Evolutionary conservation across 2,329 filamentous ascomycete species (phyloP).

Genomic region (Penicillium sp.): DNA sequence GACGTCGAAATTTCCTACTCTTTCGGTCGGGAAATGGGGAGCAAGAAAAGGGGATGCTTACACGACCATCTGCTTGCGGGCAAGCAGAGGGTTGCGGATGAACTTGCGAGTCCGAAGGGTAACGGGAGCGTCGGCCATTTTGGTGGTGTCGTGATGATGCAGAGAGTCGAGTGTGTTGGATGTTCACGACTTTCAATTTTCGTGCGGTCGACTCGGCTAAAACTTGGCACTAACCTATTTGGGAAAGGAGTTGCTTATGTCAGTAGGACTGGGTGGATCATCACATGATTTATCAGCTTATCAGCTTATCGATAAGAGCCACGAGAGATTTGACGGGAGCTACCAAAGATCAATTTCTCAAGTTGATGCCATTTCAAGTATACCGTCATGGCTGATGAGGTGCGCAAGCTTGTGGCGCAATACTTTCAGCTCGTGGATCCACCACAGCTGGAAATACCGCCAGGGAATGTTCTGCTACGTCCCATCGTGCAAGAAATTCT

Average conservation of each 20-base stretch:
- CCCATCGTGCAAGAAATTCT: constrained; percentile 70
- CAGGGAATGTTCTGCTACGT: constrained; percentile 62
- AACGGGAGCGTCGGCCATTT: constrained; percentile 83
- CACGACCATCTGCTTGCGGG: constrained; percentile 99
- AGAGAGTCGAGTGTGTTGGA: constrained; percentile 31
- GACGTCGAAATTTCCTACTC: constrained; percentile 14
- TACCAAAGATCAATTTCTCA: background rate
- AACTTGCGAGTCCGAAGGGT: constrained; percentile 99
- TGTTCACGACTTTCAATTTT: constrained; percentile 49
- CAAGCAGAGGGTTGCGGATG: constrained; percentile 99
- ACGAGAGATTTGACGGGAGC: background rate
- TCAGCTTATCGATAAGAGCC: constrained; percentile 16
- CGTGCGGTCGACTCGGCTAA: constrained; percentile 52
- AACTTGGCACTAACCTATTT: constrained; percentile 39
- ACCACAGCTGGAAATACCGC: constrained; percentile 67
- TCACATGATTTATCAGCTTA: constrained; percentile 10
- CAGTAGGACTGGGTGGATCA: constrained; percentile 20
- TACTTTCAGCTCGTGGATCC: constrained; percentile 77
- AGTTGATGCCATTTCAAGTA: background rate
- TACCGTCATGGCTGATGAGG: constrained; percentile 28
- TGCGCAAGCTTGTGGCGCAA: constrained; percentile 63
- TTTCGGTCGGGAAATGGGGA: constrained; percentile 6
- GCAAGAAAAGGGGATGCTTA: constrained; percentile 62
- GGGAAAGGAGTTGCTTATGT: constrained; percentile 24
- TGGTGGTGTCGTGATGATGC: constrained; percentile 50